A percentile compares a stretch with the other conserved stretches of the same genome.
Evolutionary conservation across 2,329 filamentous ascomycete species (phyloP).

Genomic region (Xylariaceae sp.): DNA sequence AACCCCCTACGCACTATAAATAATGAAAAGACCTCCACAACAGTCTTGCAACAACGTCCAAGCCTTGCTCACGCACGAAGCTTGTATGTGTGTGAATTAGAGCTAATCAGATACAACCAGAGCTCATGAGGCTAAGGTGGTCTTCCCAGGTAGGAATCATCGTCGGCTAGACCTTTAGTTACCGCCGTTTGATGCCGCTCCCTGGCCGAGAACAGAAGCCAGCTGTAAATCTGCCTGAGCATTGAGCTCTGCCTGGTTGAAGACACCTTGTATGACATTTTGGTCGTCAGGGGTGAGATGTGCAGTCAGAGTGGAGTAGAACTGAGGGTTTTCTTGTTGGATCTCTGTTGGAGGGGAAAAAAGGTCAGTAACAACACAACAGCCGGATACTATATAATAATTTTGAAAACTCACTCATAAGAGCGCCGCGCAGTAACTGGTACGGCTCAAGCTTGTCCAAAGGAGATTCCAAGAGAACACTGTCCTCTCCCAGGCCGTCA

Average conservation of each 20-base stretch:
- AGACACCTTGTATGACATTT: conserved; percentile 22
- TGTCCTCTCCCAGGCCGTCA: conserved; percentile 88
- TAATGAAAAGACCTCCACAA: conserved; percentile 1
- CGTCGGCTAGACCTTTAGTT: conserved; percentile 1
- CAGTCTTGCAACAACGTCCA: background rate
- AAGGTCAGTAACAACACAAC: conserved; percentile 20
- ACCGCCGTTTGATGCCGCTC: conserved; percentile 20
- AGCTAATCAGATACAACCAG: background rate
- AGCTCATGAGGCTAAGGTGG: too few relatives aligned
- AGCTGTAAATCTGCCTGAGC: conserved; percentile 22
- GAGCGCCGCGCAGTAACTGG: conserved; percentile 73
- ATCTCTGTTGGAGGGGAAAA: conserved; percentile 52
- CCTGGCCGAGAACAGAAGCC: conserved; percentile 12
- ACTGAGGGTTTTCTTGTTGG: conserved; percentile 83
- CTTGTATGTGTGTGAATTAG: background rate
- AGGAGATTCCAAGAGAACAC: conserved; percentile 85
- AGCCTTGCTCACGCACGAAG: background rate
- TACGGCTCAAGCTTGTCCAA: conserved; percentile 96
- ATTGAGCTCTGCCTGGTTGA: conserved; percentile 26
- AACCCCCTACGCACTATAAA: conserved; percentile 5
- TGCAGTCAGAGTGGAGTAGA: conserved; percentile 75
- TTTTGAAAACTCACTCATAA: conserved; percentile 63
- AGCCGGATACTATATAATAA: background rate
- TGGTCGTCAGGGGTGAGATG: conserved; percentile 27
- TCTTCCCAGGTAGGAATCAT: too few relatives aligned